These are phyloP conservation scores for Wallacemonas sp. DNA, from an alignment of 208 protist genomes.

Conservation along the genomic window DNA sequence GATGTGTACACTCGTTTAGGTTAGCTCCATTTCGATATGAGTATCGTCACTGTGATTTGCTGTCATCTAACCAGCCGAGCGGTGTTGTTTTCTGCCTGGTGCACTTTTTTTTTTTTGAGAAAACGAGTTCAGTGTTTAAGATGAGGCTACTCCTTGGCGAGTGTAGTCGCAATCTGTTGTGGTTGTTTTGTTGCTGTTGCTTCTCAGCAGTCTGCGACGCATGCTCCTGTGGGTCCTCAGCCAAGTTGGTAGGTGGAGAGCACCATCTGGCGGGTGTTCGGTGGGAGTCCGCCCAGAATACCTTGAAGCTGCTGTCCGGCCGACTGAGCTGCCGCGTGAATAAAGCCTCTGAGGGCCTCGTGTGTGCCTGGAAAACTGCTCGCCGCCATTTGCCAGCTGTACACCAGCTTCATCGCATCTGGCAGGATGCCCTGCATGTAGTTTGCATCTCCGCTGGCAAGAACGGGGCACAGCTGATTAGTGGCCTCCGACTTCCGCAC, in stretches of 20 bases:
- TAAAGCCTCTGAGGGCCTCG: constrained; percentile 36
- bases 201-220: background rate
- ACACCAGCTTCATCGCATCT: constrained; percentile 54
- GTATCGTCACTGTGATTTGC: too few species aligned
- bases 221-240: background rate
- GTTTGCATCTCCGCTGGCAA: constrained; percentile 33
- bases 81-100: too few species aligned
- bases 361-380: constrained; percentile 45
- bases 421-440: constrained; percentile 37
- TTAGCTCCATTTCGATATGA: too few species aligned
- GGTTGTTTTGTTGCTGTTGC: background rate
- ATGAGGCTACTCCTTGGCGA: background rate
- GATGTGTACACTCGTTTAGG: too few species aligned
- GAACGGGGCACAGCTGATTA: constrained; percentile 54
- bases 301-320: constrained; percentile 27
- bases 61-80: too few species aligned
- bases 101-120: constrained; percentile 10
- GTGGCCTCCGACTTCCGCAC: constrained; percentile 80
- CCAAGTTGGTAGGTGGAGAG: constrained; percentile 23
- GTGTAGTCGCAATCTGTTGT: background rate
- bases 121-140: background rate
- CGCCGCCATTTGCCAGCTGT: constrained; percentile 69
- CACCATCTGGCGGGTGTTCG: constrained; percentile 37
- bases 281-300: constrained; percentile 20
- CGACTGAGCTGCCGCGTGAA: constrained; percentile 27